Conservation (phyloP, 257 asterid genomes). For the Solanum pennellii region DNA sequence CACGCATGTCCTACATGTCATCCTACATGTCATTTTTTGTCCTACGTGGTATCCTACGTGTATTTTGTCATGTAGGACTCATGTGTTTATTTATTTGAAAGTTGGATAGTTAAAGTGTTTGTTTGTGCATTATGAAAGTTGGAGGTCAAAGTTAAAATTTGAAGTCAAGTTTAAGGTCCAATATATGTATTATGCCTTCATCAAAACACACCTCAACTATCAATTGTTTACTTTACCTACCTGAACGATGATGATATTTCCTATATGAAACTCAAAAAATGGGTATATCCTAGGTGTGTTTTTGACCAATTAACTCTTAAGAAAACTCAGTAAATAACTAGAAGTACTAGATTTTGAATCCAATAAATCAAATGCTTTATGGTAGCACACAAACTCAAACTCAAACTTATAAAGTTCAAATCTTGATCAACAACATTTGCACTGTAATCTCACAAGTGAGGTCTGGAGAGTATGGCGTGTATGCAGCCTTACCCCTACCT, state of each 20-base stretch:
- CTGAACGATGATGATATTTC: neutral
- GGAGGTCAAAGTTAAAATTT: no score
- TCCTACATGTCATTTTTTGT: no score
- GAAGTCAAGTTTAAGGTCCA: no score
- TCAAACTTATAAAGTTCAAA: neutral
- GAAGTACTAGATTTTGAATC: neutral
- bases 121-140: no score
- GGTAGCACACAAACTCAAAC: neutral
- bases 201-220: neutral
- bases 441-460: neutral
- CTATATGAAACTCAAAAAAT: neutral
- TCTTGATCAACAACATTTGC: neutral
- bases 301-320: neutral
- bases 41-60: no score
- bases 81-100: no score
- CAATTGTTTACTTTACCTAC: neutral
- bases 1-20: no score
- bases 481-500: neutral
- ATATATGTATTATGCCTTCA: no score
- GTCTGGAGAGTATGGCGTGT: neutral
- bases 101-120: no score
- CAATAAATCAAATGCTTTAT: neutral
- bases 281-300: neutral
- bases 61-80: no score
- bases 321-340: neutral